These are phyloP conservation scores for Sarocladium kiliense DNA, from an alignment of 2,329 filamentous ascomycete genomes.

Conservation along the genomic window DNA sequence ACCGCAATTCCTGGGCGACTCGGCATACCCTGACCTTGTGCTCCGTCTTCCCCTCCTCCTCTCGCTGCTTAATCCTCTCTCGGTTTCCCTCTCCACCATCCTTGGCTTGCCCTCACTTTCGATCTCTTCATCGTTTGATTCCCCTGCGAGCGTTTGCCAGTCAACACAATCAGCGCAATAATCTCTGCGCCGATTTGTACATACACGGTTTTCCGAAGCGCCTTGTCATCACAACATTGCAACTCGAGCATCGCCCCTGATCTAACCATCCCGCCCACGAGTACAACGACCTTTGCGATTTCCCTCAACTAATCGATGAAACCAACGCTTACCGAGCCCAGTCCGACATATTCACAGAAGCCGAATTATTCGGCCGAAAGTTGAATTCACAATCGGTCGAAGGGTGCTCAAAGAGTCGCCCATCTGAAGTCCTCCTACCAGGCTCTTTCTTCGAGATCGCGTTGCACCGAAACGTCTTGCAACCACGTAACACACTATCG, in stretches of 20 bases:
- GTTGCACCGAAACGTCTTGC: constrained; percentile 8
- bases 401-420: no score
- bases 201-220: not conserved
- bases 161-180: not conserved
- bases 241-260: not conserved
- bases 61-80: not conserved
- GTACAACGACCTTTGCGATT: not conserved
- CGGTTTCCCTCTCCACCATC: not conserved
- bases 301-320: no score
- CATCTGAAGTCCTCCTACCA: not conserved
- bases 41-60: constrained; percentile 2
- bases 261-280: not conserved
- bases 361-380: no score
- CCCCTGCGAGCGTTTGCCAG: not conserved
- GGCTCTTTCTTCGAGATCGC: not conserved
- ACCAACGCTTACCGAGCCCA: no score
- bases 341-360: no score
- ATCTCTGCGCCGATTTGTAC: not conserved
- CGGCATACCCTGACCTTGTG: not conserved
- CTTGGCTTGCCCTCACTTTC: not conserved
- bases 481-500: constrained; percentile 1
- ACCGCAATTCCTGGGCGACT: constrained; percentile 4
- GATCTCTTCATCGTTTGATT: not conserved
- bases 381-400: no score
- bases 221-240: not conserved